These are phyloP conservation scores for Abrus precatorius DNA, from an alignment of 306 rosid species.

Conservation along the genomic window DNA sequence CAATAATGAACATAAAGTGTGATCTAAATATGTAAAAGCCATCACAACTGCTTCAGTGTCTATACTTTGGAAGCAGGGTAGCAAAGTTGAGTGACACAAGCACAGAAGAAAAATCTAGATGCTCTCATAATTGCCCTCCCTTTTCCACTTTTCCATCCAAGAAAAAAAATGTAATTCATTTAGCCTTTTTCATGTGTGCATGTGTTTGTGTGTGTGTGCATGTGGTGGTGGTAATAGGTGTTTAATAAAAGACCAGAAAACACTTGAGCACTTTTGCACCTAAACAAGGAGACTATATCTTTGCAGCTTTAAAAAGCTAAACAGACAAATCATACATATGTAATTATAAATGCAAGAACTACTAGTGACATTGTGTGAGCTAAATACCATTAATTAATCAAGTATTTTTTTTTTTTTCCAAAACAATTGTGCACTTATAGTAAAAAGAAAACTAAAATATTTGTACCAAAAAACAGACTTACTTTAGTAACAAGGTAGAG, in stretches of 20 bases:
- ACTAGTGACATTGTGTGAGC: constrained; percentile 5
- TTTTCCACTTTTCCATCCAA: constrained; percentile 30
- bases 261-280: constrained; percentile 13
- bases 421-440: constrained; percentile 13
- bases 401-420: constrained; percentile 1
- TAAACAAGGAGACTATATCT: constrained; percentile 35
- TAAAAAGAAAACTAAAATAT: constrained; percentile 22
- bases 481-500: constrained; percentile 92
- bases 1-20: constrained; percentile 27
- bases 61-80: constrained; percentile 26
- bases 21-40: constrained; percentile 42
- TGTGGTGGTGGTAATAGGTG: too few species aligned
- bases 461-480: constrained; percentile 49
- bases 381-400: constrained; percentile 30
- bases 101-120: constrained; percentile 19
- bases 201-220: too few species aligned
- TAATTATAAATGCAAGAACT: constrained; percentile 29
- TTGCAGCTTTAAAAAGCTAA: neutral
- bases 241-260: constrained; percentile 24
- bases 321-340: constrained; percentile 23
- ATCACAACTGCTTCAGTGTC: constrained; percentile 7
- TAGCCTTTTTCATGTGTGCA: neutral
- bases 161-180: constrained; percentile 15
- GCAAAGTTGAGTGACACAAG: constrained; percentile 2
- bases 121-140: constrained; percentile 33